These are phyloP conservation scores for Colletotrichum neosansevieriae DNA, from an alignment of 2,329 filamentous ascomycete genomes.

Conservation along the genomic window DNA sequence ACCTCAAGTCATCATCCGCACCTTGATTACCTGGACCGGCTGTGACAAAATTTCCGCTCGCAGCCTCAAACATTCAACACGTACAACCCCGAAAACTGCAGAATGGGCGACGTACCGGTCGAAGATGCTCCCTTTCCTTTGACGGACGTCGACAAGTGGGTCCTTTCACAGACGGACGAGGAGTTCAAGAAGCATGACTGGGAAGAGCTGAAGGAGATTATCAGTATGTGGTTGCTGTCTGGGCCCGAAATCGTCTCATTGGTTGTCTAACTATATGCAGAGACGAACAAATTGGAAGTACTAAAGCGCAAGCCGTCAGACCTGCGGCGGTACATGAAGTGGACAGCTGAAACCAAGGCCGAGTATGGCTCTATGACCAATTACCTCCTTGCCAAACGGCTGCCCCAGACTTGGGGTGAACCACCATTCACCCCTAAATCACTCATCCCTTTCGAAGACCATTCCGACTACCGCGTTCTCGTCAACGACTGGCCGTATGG, in stretches of 20 bases:
- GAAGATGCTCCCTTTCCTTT: slow-evolving; percentile 68
- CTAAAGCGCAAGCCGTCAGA: slow-evolving; percentile 87
- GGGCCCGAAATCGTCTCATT: slow-evolving; percentile 9
- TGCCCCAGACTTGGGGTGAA: slow-evolving; percentile 74
- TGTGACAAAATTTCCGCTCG: not conserved
- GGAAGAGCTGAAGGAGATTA: slow-evolving; percentile 77
- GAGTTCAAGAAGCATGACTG: slow-evolving; percentile 79
- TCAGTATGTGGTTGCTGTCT: slow-evolving; percentile 57
- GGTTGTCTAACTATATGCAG: slow-evolving; percentile 46
- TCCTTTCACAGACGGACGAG: slow-evolving; percentile 74
- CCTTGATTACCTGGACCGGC: not conserved
- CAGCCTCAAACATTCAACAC: not conserved
- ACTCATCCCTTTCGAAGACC: slow-evolving; percentile 62
- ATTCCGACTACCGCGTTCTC: slow-evolving; percentile 76
- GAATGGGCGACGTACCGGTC: slow-evolving; percentile 55
- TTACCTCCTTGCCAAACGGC: slow-evolving; percentile 79
- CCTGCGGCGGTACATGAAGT: slow-evolving; percentile 82
- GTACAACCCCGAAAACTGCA: slow-evolving; percentile 13
- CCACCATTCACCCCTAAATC: slow-evolving; percentile 68
- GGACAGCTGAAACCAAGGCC: slow-evolving; percentile 76
- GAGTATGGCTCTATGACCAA: slow-evolving; percentile 84
- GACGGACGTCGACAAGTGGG: slow-evolving; percentile 68
- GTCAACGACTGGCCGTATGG: slow-evolving; percentile 97
- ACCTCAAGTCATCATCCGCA: not conserved
- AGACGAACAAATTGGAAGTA: slow-evolving; percentile 73